phyloP scores from a whole-genome alignment of 257 asterid genomes.

The Cruciata laevipes region DNA sequence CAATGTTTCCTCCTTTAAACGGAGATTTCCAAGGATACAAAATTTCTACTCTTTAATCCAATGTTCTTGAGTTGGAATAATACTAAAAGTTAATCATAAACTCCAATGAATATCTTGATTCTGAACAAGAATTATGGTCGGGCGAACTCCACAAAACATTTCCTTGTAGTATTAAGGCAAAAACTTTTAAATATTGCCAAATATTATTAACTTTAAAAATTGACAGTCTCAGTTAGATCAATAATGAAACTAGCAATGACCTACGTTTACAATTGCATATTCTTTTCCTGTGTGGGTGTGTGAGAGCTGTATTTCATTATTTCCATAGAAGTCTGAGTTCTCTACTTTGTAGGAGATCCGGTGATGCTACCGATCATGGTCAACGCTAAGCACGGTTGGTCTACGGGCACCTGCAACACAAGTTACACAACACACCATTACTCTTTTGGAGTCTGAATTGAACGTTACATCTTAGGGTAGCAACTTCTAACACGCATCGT shows the following conservation, averaged over 20 bases:
- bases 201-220: neutral
- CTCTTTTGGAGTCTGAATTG: neutral
- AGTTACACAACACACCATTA: neutral
- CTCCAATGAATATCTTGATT: no score
- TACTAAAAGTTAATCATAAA: no score
- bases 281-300: neutral
- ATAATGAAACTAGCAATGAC: neutral
- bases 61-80: no score
- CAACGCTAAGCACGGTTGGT: constrained; percentile 14
- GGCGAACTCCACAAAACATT: neutral
- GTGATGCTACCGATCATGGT: constrained; percentile 10
- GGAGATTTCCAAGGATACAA: no score
- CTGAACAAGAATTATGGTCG: neutral
- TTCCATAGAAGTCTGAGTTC: neutral
- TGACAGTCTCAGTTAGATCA: neutral
- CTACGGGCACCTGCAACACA: constrained; percentile 34
- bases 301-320: neutral
- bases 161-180: neutral
- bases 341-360: constrained; percentile 1
- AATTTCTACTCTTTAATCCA: no score
- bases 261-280: neutral
- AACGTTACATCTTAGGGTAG: neutral
- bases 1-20: no score
- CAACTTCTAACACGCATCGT: neutral
- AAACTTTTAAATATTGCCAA: neutral